These are phyloP conservation scores for Stropharia rugosoannulata DNA, from an alignment of 768 basidiomycete genomes.

Conservation along the genomic window DNA sequence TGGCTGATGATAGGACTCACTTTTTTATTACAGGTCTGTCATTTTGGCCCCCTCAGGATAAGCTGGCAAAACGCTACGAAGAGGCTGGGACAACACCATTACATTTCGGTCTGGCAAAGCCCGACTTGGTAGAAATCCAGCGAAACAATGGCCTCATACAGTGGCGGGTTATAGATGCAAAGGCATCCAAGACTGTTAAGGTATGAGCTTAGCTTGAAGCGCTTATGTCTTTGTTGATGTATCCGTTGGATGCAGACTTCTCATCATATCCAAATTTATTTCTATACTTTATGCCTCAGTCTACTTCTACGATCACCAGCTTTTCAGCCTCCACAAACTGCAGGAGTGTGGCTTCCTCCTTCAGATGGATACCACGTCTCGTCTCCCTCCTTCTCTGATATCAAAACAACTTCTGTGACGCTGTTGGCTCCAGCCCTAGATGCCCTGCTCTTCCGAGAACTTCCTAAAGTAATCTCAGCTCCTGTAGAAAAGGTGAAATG, in stretches of 20 bases:
- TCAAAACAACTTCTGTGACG: slow-evolving; percentile 38
- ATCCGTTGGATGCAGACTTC: slow-evolving; percentile 32
- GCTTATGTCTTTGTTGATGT: background rate
- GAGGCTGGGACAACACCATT: slow-evolving; percentile 30
- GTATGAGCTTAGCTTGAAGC: slow-evolving; percentile 21
- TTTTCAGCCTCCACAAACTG: slow-evolving; percentile 33
- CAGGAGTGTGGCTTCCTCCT: slow-evolving; percentile 49
- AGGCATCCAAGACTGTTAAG: slow-evolving; percentile 47
- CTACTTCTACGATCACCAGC: slow-evolving; percentile 33
- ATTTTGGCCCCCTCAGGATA: slow-evolving; percentile 40
- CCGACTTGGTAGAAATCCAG: slow-evolving; percentile 46
- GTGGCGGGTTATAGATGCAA: slow-evolving; percentile 53
- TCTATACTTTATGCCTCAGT: slow-evolving; percentile 45
- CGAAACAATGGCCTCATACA: slow-evolving; percentile 28
- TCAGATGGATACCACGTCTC: slow-evolving; percentile 30
- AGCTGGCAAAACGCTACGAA: slow-evolving; percentile 32
- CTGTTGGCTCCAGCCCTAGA: slow-evolving; percentile 41
- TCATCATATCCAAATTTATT: slow-evolving; percentile 53
- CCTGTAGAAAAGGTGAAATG: slow-evolving; percentile 36
- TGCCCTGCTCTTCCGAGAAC: slow-evolving; percentile 39
- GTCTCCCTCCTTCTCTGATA: slow-evolving; percentile 33
- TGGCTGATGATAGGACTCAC: slow-evolving; percentile 40
- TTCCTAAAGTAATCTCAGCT: slow-evolving; percentile 37
- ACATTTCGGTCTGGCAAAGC: slow-evolving; percentile 45
- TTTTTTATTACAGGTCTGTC: slow-evolving; percentile 45